These are phyloP conservation scores for Xylaria flabelliformis DNA, from an alignment of 495 filamentous ascomycete genomes.

Conservation along the genomic window DNA sequence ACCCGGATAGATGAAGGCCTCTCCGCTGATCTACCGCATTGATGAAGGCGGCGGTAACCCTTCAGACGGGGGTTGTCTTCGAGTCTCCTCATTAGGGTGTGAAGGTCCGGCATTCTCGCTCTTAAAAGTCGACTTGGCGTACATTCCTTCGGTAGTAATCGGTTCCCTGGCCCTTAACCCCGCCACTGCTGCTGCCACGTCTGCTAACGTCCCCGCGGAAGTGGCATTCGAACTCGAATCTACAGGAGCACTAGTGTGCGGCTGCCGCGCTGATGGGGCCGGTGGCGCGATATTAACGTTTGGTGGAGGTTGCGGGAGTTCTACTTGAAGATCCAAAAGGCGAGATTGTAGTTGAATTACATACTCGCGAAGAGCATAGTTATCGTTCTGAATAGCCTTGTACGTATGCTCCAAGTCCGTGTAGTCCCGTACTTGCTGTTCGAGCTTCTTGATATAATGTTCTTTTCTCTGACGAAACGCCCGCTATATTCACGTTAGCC, in stretches of 20 bases:
- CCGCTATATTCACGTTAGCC: slow-evolving; percentile 62
- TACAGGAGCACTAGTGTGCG: slow-evolving; percentile 27
- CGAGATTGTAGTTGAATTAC: slow-evolving; percentile 87
- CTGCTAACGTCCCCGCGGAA: slow-evolving; percentile 41
- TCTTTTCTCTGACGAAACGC: slow-evolving; percentile 98
- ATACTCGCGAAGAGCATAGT: slow-evolving; percentile 89
- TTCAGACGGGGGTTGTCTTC: slow-evolving; percentile 47
- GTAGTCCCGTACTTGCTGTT: slow-evolving; percentile 84
- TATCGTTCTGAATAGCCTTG: slow-evolving; percentile 81
- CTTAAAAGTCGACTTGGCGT: slow-evolving; percentile 36
- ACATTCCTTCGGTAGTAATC: slow-evolving; percentile 32
- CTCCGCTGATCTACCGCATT: slow-evolving; percentile 23
- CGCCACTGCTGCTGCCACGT: slow-evolving; percentile 42
- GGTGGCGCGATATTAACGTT: slow-evolving; percentile 50
- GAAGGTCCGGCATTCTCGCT: slow-evolving; percentile 42
- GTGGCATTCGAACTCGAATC: slow-evolving; percentile 29
- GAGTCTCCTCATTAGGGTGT: slow-evolving; percentile 47
- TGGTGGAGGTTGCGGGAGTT: slow-evolving; percentile 80
- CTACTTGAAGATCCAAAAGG: slow-evolving; percentile 82
- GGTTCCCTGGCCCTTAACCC: slow-evolving; percentile 37
- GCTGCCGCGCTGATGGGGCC: slow-evolving; percentile 48
- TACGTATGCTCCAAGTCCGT: slow-evolving; percentile 70
- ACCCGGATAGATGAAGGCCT: no score
- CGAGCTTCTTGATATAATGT: slow-evolving; percentile 94
- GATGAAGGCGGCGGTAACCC: slow-evolving; percentile 37